Evolutionary conservation across 768 basidiomycete species (phyloP).

Genomic region (Panellus pusillus): DNA sequence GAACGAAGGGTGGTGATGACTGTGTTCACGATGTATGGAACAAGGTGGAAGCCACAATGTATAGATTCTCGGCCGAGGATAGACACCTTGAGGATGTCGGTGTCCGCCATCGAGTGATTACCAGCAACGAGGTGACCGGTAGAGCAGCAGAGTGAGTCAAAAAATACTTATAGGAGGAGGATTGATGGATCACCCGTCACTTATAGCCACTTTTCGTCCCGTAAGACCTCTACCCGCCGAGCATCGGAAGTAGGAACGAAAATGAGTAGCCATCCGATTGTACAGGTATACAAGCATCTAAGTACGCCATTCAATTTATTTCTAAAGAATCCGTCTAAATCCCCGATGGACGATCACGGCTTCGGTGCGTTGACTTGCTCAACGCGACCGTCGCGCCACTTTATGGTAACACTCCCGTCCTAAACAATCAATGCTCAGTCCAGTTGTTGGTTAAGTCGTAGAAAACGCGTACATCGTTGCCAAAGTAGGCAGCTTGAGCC

Average conservation of each 20-base stretch:
- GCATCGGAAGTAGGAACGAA: not conserved
- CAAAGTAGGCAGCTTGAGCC: slow-evolving; percentile 96
- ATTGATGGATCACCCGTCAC: not conserved
- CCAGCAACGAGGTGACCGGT: not conserved
- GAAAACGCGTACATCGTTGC: slow-evolving; percentile 60
- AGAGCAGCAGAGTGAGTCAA: slow-evolving; percentile 3
- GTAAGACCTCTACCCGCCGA: no score
- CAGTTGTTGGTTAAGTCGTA: not conserved
- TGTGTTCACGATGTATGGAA: slow-evolving; percentile 79
- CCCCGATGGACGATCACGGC: not conserved
- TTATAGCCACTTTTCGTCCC: not conserved
- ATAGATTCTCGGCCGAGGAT: slow-evolving; percentile 87
- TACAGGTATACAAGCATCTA: slow-evolving; percentile 10
- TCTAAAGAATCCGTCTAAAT: slow-evolving; percentile 3
- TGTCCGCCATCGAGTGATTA: slow-evolving; percentile 34
- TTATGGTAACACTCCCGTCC: slow-evolving; percentile 73
- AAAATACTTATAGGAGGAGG: not conserved
- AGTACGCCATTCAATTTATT: not conserved
- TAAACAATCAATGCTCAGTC: slow-evolving; percentile 25
- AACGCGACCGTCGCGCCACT: slow-evolving; percentile 49
- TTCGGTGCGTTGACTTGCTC: slow-evolving; percentile 31
- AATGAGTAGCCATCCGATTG: slow-evolving; percentile 3
- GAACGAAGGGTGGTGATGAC: slow-evolving; percentile 71
- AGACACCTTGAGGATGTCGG: slow-evolving; percentile 74
- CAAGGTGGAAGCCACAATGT: slow-evolving; percentile 91